A percentile compares a stretch with the other conserved stretches of the same genome.
These are phyloP conservation scores for Pseudogymnoascus sp. DNA, from an alignment of 2,329 filamentous ascomycete genomes.

Conservation along the genomic window DNA sequence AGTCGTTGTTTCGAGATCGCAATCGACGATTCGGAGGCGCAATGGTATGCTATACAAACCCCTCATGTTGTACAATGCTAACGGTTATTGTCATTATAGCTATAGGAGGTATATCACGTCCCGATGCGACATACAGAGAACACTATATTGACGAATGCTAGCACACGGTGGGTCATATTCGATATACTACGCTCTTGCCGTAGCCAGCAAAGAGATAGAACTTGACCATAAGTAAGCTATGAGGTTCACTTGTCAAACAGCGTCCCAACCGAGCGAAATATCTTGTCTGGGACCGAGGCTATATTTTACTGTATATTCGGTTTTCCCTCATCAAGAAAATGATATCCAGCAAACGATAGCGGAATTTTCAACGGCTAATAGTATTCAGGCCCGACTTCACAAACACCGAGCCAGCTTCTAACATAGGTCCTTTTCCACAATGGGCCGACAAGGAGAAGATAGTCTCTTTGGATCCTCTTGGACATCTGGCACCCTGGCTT, in stretches of 20 bases:
- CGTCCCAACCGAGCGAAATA: not conserved
- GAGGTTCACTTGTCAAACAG: not conserved
- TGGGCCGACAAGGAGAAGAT: conserved; percentile 92
- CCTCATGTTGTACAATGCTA: conserved; percentile 21
- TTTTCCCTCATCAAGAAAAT: not conserved
- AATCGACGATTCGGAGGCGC: conserved; percentile 69
- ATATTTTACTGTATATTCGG: conserved; percentile 10
- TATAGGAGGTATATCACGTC: conserved; percentile 46
- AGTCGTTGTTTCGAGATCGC: conserved; percentile 74
- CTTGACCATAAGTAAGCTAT: conserved; percentile 60
- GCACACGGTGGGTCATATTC: conserved; percentile 87
- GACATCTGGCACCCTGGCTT: conserved; percentile 78
- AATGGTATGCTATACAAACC: conserved; percentile 55
- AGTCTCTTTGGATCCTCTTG: conserved; percentile 93
- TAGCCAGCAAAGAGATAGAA: conserved; percentile 84
- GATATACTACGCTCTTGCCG: conserved; percentile 88
- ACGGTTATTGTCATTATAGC: conserved; percentile 33
- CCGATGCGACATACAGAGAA: conserved; percentile 5
- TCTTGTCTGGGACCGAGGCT: not conserved
- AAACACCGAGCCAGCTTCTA: conserved; percentile 86
- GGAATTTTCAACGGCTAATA: not conserved
- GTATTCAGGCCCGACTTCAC: conserved; percentile 57
- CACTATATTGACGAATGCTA: conserved; percentile 46
- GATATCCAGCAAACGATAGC: not conserved
- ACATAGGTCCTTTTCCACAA: conserved; percentile 81